Evolutionary conservation across 2,329 filamentous ascomycete species (phyloP).

Genomic region (Pestalotiopsis sp.): DNA sequence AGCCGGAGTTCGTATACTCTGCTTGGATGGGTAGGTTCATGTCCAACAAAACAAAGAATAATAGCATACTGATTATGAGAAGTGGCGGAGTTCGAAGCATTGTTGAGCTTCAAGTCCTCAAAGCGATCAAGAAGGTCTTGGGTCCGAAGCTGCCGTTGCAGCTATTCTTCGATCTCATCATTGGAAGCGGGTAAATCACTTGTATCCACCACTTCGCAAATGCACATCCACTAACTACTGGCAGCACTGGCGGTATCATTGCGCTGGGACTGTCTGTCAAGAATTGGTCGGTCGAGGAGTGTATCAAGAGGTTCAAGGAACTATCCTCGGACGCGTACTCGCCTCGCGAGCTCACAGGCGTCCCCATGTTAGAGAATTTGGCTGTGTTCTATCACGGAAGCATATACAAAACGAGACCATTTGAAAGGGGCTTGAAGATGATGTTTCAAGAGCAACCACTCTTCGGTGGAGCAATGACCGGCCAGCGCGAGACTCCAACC

Average conservation of each 20-base stretch:
- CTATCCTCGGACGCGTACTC: constrained; percentile 27
- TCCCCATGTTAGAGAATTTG: constrained; percentile 28
- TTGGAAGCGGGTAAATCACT: constrained; percentile 27
- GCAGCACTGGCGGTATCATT: constrained; percentile 30
- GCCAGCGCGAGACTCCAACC: constrained; percentile 21
- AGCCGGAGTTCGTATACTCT: constrained; percentile 28
- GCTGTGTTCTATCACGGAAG: constrained; percentile 32
- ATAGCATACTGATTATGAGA: background rate
- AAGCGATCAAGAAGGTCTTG: constrained; percentile 28
- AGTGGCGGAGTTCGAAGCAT: constrained; percentile 31
- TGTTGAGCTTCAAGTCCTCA: constrained; percentile 28
- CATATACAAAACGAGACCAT: constrained; percentile 29
- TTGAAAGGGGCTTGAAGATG: constrained; percentile 24
- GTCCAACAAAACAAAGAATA: background rate
- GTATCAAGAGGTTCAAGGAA: constrained; percentile 30
- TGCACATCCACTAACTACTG: background rate
- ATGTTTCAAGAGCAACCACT: constrained; percentile 29
- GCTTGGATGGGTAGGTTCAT: constrained; percentile 29
- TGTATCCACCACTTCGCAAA: constrained; percentile 6
- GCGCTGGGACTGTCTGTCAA: constrained; percentile 30
- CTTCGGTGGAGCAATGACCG: constrained; percentile 24
- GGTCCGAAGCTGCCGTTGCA: constrained; percentile 29
- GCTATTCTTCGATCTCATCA: constrained; percentile 32
- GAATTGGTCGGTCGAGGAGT: constrained; percentile 29
- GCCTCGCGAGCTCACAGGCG: constrained; percentile 27